These are phyloP conservation scores for Yarrowia deformans DNA, from an alignment of 805 yeast species.

Conservation along the genomic window DNA sequence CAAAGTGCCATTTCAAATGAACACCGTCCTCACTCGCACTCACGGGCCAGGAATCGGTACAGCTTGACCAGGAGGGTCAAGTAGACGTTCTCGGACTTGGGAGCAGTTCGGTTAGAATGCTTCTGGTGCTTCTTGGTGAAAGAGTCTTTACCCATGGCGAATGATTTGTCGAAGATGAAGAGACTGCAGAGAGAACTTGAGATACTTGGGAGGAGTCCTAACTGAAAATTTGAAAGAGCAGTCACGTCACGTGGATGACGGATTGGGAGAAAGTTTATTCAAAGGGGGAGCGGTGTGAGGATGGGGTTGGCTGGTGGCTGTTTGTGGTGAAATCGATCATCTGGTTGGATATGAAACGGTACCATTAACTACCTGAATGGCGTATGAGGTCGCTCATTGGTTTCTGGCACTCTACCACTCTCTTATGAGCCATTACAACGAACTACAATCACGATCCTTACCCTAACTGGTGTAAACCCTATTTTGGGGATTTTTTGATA, in stretches of 20 bases:
- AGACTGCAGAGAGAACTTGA: not conserved
- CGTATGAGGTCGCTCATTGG: too few species aligned
- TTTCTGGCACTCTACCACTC: too few species aligned
- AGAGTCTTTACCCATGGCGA: conserved; percentile 94
- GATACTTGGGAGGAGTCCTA: conserved; percentile 16
- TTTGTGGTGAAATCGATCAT: too few species aligned
- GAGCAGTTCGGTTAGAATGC: conserved; percentile 97
- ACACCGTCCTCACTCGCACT: conserved; percentile 53
- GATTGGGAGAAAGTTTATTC: not conserved
- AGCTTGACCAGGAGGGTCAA: conserved; percentile 96
- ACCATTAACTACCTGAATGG: too few species aligned
- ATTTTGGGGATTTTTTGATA: too few species aligned
- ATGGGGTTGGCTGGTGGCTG: too few species aligned
- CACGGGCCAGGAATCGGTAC: conserved; percentile 99
- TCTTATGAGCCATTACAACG: too few species aligned
- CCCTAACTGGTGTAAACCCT: too few species aligned
- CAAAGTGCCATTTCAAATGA: not conserved
- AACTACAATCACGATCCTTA: too few species aligned
- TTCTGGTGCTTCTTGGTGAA: conserved; percentile 94
- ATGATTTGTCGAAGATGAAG: conserved; percentile 19
- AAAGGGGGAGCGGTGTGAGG: not conserved
- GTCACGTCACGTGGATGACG: conserved; percentile 21
- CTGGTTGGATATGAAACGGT: too few species aligned
- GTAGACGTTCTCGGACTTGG: conserved; percentile 99
- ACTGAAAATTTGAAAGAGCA: conserved; percentile 1